Percentiles rank a stretch among this genome's conserved stretches.
Evolutionary conservation across 352 stramenopile species (phyloP).

Genomic region (Globisporangium abappressorium): DNA sequence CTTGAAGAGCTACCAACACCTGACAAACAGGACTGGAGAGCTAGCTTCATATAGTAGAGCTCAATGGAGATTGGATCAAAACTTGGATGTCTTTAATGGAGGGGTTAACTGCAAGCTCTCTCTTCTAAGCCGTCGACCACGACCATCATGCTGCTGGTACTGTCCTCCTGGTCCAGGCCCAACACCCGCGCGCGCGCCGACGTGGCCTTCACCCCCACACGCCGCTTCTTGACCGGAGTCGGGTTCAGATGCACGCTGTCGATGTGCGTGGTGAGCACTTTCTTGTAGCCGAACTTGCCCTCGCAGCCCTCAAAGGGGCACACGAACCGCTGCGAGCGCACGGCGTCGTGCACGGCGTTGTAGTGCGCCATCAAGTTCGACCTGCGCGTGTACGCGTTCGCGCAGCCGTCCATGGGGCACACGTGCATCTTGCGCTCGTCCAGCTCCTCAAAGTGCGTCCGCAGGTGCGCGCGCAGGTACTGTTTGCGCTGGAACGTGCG

Average conservation of each 20-base stretch:
- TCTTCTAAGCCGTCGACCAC: neutral
- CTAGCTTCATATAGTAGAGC: neutral
- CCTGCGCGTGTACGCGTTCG: constrained; percentile 62
- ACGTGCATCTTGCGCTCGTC: constrained; percentile 59
- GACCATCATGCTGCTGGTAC: neutral
- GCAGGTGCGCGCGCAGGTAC: constrained; percentile 53
- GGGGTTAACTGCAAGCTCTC: neutral
- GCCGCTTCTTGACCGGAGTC: constrained; percentile 21
- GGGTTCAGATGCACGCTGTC: constrained; percentile 55
- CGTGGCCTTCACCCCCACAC: neutral
- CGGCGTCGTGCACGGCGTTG: constrained; percentile 60
- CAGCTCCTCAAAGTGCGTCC: constrained; percentile 59
- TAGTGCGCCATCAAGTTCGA: constrained; percentile 79
- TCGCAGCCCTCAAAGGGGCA: constrained; percentile 58
- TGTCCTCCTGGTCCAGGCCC: neutral
- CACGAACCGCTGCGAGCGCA: constrained; percentile 59
- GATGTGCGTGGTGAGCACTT: constrained; percentile 59
- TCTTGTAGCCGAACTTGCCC: constrained; percentile 75
- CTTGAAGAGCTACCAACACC: no score
- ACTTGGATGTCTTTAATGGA: neutral
- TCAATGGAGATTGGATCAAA: neutral
- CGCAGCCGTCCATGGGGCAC: constrained; percentile 57
- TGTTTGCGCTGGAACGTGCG: constrained; percentile 48
- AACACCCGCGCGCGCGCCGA: neutral
- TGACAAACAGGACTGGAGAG: no score